These are phyloP conservation scores for Bauhinia variegata DNA, from an alignment of 306 rosid genomes.

Conservation along the genomic window DNA sequence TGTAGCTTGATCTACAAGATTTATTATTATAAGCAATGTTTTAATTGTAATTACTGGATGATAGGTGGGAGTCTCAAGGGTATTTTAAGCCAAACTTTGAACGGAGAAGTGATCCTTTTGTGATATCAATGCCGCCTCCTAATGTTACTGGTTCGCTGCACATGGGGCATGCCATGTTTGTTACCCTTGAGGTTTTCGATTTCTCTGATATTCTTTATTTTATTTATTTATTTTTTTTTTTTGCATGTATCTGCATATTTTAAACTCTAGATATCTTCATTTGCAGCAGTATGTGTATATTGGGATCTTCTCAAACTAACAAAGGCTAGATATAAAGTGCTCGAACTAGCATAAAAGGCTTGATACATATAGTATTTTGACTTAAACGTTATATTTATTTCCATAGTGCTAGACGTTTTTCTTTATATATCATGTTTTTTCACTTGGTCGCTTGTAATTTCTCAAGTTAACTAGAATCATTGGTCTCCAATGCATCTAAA, in stretches of 20 bases:
- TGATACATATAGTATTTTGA: too few species aligned
- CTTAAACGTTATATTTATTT: too few species aligned
- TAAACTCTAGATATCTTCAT: slow-evolving; percentile 4
- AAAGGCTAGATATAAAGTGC: slow-evolving; percentile 8
- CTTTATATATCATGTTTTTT: too few species aligned
- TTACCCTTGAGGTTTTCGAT: slow-evolving; percentile 84
- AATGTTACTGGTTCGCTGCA: slow-evolving; percentile 97
- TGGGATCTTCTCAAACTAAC: neutral
- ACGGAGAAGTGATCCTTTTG: slow-evolving; percentile 77
- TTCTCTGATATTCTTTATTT: neutral
- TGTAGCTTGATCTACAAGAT: slow-evolving; percentile 24
- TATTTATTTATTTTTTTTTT: too few species aligned
- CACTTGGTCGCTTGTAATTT: too few species aligned
- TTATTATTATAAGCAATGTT: neutral
- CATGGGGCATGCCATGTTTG: slow-evolving; percentile 99
- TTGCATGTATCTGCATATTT: too few species aligned
- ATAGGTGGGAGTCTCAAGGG: slow-evolving; percentile 99
- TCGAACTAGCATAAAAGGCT: neutral
- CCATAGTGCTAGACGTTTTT: too few species aligned
- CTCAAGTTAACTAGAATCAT: too few species aligned
- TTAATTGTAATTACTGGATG: slow-evolving; percentile 41
- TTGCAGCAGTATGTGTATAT: slow-evolving; percentile 1
- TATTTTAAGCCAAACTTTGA: slow-evolving; percentile 77
- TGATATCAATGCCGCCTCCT: slow-evolving; percentile 95
- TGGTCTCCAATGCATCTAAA: too few species aligned